A percentile compares a stretch with the other conserved stretches of the same genome.
These are phyloP conservation scores for Hypoxylon crocopeplum DNA, from an alignment of 495 filamentous ascomycete species.

Conservation along the genomic window DNA sequence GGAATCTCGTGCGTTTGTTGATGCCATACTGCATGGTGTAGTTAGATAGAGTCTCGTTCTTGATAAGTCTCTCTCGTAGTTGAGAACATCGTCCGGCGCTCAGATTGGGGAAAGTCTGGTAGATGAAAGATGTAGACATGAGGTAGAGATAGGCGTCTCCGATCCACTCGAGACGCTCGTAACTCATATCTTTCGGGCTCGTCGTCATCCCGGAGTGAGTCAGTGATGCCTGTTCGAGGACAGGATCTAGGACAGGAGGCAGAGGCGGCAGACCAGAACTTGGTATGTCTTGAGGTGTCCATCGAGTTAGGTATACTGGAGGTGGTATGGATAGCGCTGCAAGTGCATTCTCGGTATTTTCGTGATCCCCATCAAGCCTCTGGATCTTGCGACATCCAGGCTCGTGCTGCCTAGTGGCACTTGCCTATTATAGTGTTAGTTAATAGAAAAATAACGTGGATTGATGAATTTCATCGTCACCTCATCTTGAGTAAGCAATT, in stretches of 20 bases:
- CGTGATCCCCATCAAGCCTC: conserved; percentile 19
- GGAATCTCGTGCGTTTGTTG: conserved; percentile 63
- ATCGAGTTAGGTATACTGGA: conserved; percentile 44
- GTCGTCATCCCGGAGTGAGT: conserved; percentile 63
- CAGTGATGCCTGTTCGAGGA: conserved; percentile 68
- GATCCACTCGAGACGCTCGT: conserved; percentile 77
- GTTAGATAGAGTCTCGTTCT: conserved; percentile 74
- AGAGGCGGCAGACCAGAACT: conserved; percentile 55
- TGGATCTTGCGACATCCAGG: conserved; percentile 25
- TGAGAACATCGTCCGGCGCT: conserved; percentile 67
- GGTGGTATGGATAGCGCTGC: conserved; percentile 27
- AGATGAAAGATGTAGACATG: conserved; percentile 69
- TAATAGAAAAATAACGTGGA: background rate
- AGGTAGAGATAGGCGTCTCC: conserved; percentile 79
- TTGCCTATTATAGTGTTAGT: conserved; percentile 7
- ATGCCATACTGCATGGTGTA: conserved; percentile 73
- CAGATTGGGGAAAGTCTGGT: conserved; percentile 65
- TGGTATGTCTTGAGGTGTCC: conserved; percentile 51
- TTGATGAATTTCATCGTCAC: conserved; percentile 1
- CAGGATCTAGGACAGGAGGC: conserved; percentile 63
- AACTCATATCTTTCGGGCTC: conserved; percentile 51
- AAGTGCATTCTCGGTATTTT: background rate
- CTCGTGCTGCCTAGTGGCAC: background rate
- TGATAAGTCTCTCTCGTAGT: conserved; percentile 72
- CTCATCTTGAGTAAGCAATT: conserved; percentile 31